Percentiles rank a stretch among this genome's conserved stretches.
Conservation (phyloP, 371 early-diverging fungal genomes). For the Umbelopsis sp. region DNA sequence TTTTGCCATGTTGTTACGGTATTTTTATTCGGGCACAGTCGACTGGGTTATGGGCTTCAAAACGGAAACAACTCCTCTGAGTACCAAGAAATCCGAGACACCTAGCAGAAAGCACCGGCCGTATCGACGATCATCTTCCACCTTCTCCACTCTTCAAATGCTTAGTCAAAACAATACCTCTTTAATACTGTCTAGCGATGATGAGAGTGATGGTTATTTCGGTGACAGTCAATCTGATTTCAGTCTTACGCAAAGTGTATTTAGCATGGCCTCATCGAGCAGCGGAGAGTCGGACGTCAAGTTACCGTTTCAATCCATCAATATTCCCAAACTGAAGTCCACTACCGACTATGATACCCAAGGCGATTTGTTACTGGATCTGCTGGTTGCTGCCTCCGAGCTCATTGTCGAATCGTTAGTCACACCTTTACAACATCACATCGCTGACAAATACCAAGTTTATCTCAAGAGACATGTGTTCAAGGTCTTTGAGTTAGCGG, state of each 20-base stretch:
- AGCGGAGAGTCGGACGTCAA: constrained; percentile 6
- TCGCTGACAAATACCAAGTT: constrained; percentile 8
- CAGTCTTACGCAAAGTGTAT: background rate
- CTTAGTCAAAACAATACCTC: constrained; percentile 1
- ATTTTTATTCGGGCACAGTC: constrained; percentile 17
- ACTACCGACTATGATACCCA: constrained; percentile 12
- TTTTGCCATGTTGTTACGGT: constrained; percentile 18
- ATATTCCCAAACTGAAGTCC: constrained; percentile 3
- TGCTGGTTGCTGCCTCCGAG: constrained; percentile 15
- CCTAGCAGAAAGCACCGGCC: background rate
- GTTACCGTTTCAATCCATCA: background rate
- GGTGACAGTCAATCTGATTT: constrained; percentile 1
- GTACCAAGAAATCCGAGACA: background rate
- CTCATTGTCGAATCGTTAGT: constrained; percentile 11
- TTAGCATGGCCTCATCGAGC: background rate
- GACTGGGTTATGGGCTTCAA: constrained; percentile 10
- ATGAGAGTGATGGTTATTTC: constrained; percentile 2
- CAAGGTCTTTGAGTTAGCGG: constrained; percentile 8
- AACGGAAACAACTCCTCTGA: background rate
- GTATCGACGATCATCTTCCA: background rate
- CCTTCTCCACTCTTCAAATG: background rate
- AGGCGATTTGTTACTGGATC: constrained; percentile 14
- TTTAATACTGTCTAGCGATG: constrained; percentile 5
- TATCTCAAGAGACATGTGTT: constrained; percentile 11
- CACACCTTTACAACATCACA: constrained; percentile 7